phyloP scores from a whole-genome alignment of 768 basidiomycete genomes.

The Pisolithus albus region DNA sequence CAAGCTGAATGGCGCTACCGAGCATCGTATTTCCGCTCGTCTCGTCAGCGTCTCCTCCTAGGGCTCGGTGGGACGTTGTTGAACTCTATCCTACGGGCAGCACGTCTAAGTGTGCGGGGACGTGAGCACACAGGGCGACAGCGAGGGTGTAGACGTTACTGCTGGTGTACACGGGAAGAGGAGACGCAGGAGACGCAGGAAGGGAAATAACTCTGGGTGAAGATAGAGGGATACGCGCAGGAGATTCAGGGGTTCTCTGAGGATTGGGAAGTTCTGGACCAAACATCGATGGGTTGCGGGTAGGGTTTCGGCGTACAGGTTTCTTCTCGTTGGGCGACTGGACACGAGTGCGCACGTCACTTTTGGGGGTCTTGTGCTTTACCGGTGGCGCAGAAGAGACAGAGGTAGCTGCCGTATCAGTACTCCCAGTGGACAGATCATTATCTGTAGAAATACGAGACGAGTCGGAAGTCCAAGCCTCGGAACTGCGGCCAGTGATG shows the following conservation, averaged over 20 bases:
- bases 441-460: conserved; percentile 28
- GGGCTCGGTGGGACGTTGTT: conserved; percentile 39
- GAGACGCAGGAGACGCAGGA: conserved; percentile 8
- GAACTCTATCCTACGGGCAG: conserved; percentile 61
- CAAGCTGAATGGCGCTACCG: conserved; percentile 70
- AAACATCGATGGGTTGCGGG: conserved; percentile 60
- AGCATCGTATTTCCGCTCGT: conserved; percentile 36
- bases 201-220: conserved; percentile 11
- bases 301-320: conserved; percentile 35
- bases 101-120: conserved; percentile 24
- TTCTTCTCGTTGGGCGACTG: conserved; percentile 21
- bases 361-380: conserved; percentile 18
- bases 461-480: conserved; percentile 15
- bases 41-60: conserved; percentile 23
- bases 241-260: conserved; percentile 27
- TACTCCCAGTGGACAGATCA: conserved; percentile 26
- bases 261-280: conserved; percentile 56
- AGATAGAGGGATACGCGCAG: conserved; percentile 26
- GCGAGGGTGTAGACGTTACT: conserved; percentile 7
- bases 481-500: conserved; percentile 15
- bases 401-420: conserved; percentile 25
- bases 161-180: conserved; percentile 8
- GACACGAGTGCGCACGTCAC: conserved; percentile 14
- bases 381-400: conserved; percentile 16
- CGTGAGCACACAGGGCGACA: conserved; percentile 16